Evolutionary conservation across 176 grass and related monocot species (phyloP).

Genomic region (Oryza glumipatula): DNA sequence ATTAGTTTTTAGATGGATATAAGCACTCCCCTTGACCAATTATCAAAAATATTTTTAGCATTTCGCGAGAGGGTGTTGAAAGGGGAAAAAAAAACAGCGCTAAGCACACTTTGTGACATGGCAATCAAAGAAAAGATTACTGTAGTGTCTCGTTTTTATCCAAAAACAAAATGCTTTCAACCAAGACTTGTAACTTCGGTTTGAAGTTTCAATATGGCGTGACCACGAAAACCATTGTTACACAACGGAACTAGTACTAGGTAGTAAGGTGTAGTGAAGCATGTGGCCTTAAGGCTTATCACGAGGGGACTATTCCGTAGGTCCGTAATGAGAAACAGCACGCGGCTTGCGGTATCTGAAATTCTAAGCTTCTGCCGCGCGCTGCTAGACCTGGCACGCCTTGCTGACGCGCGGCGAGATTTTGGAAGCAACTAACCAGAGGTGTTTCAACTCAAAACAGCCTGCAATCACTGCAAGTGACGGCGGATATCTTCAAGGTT

Average conservation of each 20-base stretch:
- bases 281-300: neutral
- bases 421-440: conserved; percentile 14
- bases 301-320: neutral
- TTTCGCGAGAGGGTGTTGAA: too few species aligned
- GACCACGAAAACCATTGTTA: too few species aligned
- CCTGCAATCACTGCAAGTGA: neutral
- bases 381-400: conserved; percentile 12
- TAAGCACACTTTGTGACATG: too few species aligned
- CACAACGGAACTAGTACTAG: too few species aligned
- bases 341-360: conserved; percentile 22
- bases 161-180: too few species aligned
- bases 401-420: conserved; percentile 30
- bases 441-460: conserved; percentile 12
- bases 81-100: too few species aligned
- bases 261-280: neutral
- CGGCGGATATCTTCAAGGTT: neutral
- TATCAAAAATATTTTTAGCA: too few species aligned
- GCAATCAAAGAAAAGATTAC: too few species aligned
- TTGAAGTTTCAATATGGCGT: neutral
- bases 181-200: too few species aligned
- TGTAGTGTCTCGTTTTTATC: too few species aligned
- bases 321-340: conserved; percentile 16
- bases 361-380: conserved; percentile 4
- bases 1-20: too few species aligned
- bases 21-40: too few species aligned